Evolutionary conservation across 2,329 filamentous ascomycete genomes (phyloP).

Genomic region (Rhinocladiella similis): DNA sequence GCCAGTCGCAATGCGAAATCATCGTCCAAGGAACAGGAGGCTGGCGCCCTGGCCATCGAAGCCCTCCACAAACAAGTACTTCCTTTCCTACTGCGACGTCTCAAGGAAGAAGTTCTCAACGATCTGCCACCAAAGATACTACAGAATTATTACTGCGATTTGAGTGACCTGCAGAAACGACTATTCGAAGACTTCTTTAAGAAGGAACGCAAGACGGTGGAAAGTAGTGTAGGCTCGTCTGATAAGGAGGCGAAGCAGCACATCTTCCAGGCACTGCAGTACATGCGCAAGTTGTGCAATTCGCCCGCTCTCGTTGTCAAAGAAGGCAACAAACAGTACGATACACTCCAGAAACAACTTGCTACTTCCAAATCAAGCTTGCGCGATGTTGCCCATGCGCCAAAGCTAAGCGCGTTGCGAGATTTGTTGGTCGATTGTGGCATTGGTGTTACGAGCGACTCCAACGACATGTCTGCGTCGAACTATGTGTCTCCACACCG

Average conservation of each 20-base stretch:
- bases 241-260: conserved; percentile 96
- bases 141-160: conserved; percentile 98
- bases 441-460: conserved; percentile 67
- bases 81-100: conserved; percentile 88
- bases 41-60: conserved; percentile 91
- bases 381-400: conserved; percentile 83
- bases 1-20: conserved; percentile 95
- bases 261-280: conserved; percentile 98
- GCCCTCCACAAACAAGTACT: conserved; percentile 98
- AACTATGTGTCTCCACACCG: conserved; percentile 94
- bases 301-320: conserved; percentile 96
- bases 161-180: conserved; percentile 90
- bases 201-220: conserved; percentile 86
- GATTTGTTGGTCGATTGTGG: conserved; percentile 98
- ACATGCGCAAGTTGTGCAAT: conserved; percentile 99
- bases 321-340: conserved; percentile 85
- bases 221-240: conserved; percentile 76
- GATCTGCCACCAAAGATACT: conserved; percentile 97
- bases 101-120: conserved; percentile 96
- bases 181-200: conserved; percentile 96
- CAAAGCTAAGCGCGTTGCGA: conserved; percentile 84
- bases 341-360: conserved; percentile 79
- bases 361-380: conserved; percentile 76
- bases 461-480: conserved; percentile 47
- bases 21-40: conserved; percentile 97